Conservation (phyloP, 805 yeast genomes). For the Cyberlindnera subsufficiens region DNA sequence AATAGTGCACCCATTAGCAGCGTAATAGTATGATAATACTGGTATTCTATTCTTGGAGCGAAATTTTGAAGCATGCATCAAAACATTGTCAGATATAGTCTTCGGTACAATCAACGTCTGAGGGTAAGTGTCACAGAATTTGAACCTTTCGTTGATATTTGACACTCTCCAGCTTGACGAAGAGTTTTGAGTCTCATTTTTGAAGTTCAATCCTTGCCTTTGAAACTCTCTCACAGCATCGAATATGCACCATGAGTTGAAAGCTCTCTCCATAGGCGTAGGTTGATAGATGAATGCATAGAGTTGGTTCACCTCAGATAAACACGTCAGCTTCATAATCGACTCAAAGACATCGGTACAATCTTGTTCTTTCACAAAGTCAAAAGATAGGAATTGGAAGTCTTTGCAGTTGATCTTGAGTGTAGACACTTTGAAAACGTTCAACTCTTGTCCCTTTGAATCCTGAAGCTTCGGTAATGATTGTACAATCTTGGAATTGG, state of each 20-base stretch:
- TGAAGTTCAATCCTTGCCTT: constrained; percentile 58
- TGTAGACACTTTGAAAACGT: constrained; percentile 37
- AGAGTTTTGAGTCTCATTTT: constrained; percentile 10
- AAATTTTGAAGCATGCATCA: constrained; percentile 78
- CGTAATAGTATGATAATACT: constrained; percentile 68
- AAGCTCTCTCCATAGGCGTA: constrained; percentile 55
- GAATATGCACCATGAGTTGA: constrained; percentile 71
- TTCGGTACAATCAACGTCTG: constrained; percentile 59
- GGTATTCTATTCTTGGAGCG: constrained; percentile 86
- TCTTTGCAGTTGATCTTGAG: constrained; percentile 78
- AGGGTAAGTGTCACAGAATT: constrained; percentile 76
- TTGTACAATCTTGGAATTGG: constrained; percentile 8
- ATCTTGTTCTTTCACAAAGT: constrained; percentile 51
- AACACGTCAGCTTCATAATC: constrained; percentile 57
- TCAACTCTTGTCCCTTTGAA: constrained; percentile 13
- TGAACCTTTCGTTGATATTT: constrained; percentile 54
- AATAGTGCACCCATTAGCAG: constrained; percentile 66
- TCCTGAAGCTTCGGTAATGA: constrained; percentile 13
- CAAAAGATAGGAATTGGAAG: constrained; percentile 75
- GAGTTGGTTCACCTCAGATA: constrained; percentile 46
- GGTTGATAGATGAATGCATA: constrained; percentile 84
- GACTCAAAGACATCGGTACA: constrained; percentile 72
- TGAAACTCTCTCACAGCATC: constrained; percentile 57
- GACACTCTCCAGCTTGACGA: constrained; percentile 63
- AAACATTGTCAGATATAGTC: constrained; percentile 73